Evolutionary conservation across 805 yeast genomes (phyloP).

Genomic region (Schwanniomyces occidentalis): DNA sequence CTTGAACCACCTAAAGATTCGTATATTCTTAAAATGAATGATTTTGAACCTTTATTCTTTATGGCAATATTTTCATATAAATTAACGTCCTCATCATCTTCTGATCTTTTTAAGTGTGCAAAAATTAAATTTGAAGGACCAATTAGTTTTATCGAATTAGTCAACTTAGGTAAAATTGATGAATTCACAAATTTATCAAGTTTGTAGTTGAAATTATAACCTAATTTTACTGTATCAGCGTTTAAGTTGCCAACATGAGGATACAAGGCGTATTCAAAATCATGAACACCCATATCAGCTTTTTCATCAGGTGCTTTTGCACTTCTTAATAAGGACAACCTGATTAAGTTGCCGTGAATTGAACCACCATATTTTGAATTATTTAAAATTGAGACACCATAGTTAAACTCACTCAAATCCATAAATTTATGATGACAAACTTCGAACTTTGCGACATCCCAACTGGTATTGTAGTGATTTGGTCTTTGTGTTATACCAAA

Average conservation of each 20-base stretch:
- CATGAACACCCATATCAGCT: slow-evolving; percentile 92
- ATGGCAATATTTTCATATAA: slow-evolving; percentile 47
- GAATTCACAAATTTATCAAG: slow-evolving; percentile 18
- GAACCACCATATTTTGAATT: slow-evolving; percentile 90
- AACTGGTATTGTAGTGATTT: slow-evolving; percentile 89
- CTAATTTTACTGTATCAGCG: slow-evolving; percentile 66
- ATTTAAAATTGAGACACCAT: slow-evolving; percentile 85
- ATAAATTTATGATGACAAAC: slow-evolving; percentile 94
- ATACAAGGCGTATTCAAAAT: slow-evolving; percentile 75
- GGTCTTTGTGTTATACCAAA: slow-evolving; percentile 91
- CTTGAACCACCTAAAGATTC: slow-evolving; percentile 86
- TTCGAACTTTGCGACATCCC: slow-evolving; percentile 97
- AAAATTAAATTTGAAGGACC: slow-evolving; percentile 66
- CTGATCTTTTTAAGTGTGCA: slow-evolving; percentile 83
- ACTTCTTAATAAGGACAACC: slow-evolving; percentile 81
- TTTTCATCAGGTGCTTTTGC: slow-evolving; percentile 93
- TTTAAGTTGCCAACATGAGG: slow-evolving; percentile 78
- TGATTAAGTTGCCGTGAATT: slow-evolving; percentile 89
- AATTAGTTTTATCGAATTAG: slow-evolving; percentile 19
- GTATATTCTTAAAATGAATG: slow-evolving; percentile 70
- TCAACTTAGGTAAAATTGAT: slow-evolving; percentile 13
- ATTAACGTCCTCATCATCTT: slow-evolving; percentile 67
- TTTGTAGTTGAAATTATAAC: slow-evolving; percentile 75
- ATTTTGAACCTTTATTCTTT: slow-evolving; percentile 39
- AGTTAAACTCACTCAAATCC: slow-evolving; percentile 81